Percentiles rank a stretch among this genome's conserved stretches.
phyloP scores from a whole-genome alignment of 2,329 filamentous ascomycete species.

The Trichoderma koningii region DNA sequence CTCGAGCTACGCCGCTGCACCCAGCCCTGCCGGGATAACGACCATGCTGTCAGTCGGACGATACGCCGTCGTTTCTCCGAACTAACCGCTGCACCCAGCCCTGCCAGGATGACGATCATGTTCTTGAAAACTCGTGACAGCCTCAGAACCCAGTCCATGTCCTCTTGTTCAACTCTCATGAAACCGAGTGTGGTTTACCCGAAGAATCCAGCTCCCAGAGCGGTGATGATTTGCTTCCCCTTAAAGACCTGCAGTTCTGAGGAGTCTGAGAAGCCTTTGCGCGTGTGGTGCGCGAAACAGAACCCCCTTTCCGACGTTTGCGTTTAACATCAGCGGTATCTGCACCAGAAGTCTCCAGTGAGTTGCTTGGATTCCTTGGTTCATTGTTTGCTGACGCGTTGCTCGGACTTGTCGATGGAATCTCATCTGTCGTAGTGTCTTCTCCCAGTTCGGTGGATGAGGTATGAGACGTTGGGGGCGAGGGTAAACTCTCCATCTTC shows the following conservation, averaged over 20 bases:
- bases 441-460: not conserved
- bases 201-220: conserved; percentile 10
- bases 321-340: not conserved
- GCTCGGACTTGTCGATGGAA: not conserved
- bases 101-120: conserved; percentile 19
- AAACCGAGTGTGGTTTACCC: not conserved
- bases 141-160: not conserved
- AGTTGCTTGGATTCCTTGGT: not conserved
- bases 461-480: not conserved
- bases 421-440: not conserved
- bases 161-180: not conserved
- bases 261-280: not conserved
- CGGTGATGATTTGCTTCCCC: not conserved
- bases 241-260: not conserved
- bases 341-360: not conserved
- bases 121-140: not conserved
- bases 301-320: not conserved
- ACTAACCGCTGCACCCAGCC: conserved; percentile 11
- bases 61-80: not conserved
- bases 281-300: not conserved
- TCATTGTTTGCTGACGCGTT: not conserved
- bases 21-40: conserved; percentile 21
- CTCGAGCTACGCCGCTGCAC: conserved; percentile 7
- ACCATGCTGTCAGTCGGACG: conserved; percentile 12
- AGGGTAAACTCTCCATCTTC: not conserved